These are phyloP conservation scores for Aureobasidium sp. DNA, from an alignment of 2,329 filamentous ascomycete species.

Conservation along the genomic window DNA sequence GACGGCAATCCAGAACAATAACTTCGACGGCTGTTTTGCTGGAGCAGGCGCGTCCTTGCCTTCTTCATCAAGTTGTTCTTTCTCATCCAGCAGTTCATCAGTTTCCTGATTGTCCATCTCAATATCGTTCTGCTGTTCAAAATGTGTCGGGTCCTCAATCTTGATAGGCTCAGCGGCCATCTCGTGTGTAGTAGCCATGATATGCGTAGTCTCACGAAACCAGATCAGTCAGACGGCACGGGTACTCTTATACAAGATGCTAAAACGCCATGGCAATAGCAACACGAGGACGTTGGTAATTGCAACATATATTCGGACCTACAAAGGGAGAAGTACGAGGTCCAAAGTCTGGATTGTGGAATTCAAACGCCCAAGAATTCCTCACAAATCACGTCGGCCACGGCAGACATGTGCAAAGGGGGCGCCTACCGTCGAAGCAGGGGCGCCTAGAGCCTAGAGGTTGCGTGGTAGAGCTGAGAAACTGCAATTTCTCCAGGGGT, in stretches of 20 bases:
- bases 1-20: constrained; percentile 16
- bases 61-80: constrained; percentile 1
- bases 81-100: not conserved
- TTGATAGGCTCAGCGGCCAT: not conserved
- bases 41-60: not conserved
- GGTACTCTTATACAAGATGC: not conserved
- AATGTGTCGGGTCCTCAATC: not conserved
- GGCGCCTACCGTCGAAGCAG: not conserved
- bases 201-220: not conserved
- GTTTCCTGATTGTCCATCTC: not conserved
- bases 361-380: not conserved
- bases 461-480: not conserved
- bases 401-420: not conserved
- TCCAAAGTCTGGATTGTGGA: not conserved
- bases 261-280: not conserved
- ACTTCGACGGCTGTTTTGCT: not conserved
- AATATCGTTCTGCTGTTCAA: not conserved
- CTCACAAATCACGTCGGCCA: not conserved
- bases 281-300: not conserved
- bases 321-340: not conserved
- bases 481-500: not conserved
- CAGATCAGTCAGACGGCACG: not conserved
- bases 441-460: not conserved
- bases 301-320: not conserved
- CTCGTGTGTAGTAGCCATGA: not conserved